Evolutionary conservation across 2,329 filamentous ascomycete genomes (phyloP).

Genomic region (Dothidotthia symphoricarpi): DNA sequence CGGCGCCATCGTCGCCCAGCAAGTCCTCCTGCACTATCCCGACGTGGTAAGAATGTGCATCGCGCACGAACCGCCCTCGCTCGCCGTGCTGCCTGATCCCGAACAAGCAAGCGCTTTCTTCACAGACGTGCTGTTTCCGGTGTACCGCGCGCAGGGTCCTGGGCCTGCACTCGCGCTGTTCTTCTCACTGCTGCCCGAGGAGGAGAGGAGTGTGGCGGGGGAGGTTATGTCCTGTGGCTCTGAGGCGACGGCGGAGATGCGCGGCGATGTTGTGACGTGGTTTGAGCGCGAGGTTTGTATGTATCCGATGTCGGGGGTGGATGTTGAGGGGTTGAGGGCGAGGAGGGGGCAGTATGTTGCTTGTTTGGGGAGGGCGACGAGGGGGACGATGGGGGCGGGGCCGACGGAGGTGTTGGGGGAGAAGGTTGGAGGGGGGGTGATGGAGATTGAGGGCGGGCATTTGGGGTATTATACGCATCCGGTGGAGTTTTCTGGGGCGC

Average conservation of each 20-base stretch:
- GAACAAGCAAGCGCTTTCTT: not conserved
- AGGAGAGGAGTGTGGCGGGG: not conserved
- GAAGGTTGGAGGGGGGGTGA: not conserved
- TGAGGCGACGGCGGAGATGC: not conserved
- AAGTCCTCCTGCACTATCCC: slow-evolving; percentile 8
- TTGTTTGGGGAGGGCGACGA: not conserved
- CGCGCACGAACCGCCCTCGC: slow-evolving; percentile 14
- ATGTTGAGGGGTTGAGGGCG: not conserved
- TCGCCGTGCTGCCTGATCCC: slow-evolving; percentile 7
- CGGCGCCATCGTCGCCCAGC: slow-evolving; percentile 14
- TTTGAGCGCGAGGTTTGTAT: slow-evolving; percentile 14
- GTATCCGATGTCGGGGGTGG: slow-evolving; percentile 4
- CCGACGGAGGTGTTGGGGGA: not conserved
- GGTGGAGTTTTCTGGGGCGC: no score
- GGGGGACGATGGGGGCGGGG: not conserved
- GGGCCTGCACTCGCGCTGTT: slow-evolving; percentile 9
- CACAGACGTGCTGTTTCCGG: slow-evolving; percentile 5
- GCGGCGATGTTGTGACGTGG: slow-evolving; percentile 10
- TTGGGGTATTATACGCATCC: not conserved
- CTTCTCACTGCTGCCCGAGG: not conserved
- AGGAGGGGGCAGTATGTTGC: not conserved
- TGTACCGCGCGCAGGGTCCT: slow-evolving; percentile 11
- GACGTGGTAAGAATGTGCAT: slow-evolving; percentile 7
- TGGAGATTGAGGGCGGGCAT: not conserved
- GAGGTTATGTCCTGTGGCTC: not conserved